Evolutionary conservation across 768 basidiomycete genomes (phyloP).

Genomic region (Xanthoconium purpureum): DNA sequence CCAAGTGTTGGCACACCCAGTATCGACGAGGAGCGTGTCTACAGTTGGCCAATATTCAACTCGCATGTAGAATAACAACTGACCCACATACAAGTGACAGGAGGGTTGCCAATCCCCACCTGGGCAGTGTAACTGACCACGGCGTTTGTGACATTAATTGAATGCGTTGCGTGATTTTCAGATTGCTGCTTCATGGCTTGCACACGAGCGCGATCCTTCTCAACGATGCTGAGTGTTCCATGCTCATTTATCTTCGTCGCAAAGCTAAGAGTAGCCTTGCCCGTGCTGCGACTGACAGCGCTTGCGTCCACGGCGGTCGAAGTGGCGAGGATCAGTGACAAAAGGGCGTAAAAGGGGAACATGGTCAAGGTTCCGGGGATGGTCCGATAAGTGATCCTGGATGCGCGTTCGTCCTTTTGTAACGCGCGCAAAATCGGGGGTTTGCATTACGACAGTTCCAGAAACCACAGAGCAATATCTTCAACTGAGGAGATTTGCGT

Average conservation of each 20-base stretch:
- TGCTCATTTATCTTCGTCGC: background rate
- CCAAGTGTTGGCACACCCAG: background rate
- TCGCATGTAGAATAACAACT: background rate
- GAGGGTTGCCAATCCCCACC: background rate
- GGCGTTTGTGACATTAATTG: background rate
- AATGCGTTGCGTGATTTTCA: background rate
- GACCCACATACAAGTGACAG: background rate
- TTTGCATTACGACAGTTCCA: no score
- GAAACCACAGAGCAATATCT: no score
- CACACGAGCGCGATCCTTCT: background rate
- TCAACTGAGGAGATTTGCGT: no score
- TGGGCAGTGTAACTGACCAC: background rate
- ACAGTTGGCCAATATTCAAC: background rate
- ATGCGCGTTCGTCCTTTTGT: no score
- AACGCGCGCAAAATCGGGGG: no score
- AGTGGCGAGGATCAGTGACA: background rate
- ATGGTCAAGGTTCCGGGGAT: background rate
- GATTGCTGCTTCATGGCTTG: background rate
- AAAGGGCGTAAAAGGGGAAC: background rate
- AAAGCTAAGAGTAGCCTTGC: background rate
- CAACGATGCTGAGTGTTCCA: background rate
- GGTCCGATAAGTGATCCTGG: no score
- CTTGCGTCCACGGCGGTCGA: background rate
- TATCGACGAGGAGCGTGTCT: background rate
- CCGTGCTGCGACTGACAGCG: background rate